These are phyloP conservation scores for Bruguiera parviflora DNA, from an alignment of 345 rosid species.

Conservation along the genomic window DNA sequence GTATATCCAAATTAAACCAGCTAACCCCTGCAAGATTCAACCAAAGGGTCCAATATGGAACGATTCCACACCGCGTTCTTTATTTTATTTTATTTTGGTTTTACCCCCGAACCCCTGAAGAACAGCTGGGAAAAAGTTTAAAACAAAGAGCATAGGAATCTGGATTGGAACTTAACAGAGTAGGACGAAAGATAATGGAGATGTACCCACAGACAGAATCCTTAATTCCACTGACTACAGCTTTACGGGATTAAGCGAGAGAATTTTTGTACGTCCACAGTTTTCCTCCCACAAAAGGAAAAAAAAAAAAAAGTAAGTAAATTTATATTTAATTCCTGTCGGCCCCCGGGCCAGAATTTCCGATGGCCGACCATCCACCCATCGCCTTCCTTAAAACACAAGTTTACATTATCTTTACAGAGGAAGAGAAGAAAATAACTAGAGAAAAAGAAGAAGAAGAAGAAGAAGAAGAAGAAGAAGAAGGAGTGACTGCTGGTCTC, in stretches of 20 bases:
- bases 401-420: slow-evolving; percentile 34
- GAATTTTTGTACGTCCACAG: slow-evolving; percentile 19
- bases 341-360: slow-evolving; percentile 11
- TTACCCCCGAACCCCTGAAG: too few relatives aligned
- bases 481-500: slow-evolving; percentile 26
- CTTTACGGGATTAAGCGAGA: slow-evolving; percentile 34
- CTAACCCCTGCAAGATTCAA: too few relatives aligned
- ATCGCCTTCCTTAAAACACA: slow-evolving; percentile 17
- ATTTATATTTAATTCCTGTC: slow-evolving; percentile 9
- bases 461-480: slow-evolving; percentile 25
- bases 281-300: slow-evolving; percentile 19
- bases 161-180: too few relatives aligned
- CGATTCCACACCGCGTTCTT: too few relatives aligned
- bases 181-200: not conserved
- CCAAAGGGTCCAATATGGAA: too few relatives aligned
- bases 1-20: too few relatives aligned
- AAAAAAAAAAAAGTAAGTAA: slow-evolving; percentile 18
- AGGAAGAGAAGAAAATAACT: slow-evolving; percentile 16
- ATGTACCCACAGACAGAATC: not conserved
- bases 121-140: too few relatives aligned
- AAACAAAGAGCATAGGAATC: too few relatives aligned
- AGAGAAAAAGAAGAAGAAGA: too few relatives aligned
- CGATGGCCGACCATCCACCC: slow-evolving; percentile 21
- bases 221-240: slow-evolving; percentile 6
- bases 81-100: too few relatives aligned